Evolutionary conservation across 163 green algal genomes (phyloP), one percentile per base, ranked within the genome.

Genomic region (Chlamydomonas reinhardtii): DNA sequence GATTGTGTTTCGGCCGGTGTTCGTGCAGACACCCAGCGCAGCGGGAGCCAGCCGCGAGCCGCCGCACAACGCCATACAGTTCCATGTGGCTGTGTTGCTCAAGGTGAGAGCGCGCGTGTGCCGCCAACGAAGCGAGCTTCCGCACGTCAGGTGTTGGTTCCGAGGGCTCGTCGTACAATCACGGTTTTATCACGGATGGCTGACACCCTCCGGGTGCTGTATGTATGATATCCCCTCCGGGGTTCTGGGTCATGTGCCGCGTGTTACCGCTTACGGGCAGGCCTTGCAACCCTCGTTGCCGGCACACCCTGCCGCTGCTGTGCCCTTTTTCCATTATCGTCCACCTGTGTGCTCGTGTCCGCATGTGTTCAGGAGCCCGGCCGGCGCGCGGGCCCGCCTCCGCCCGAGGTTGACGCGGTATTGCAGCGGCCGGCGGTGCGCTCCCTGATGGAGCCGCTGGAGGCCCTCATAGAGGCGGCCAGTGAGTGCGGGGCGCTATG

Each of bases 1-100:
- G 29, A 35, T 86, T 17, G 71, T 81, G 81, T 86, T 86, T 71
- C 71, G 81, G 35, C 81, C 81, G 4, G 71, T 86, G 70, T 86
- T 86, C 59, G 81, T 74, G 27, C 59, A 74, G 35, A 66, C 81
- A 29, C 34, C 16, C 24, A 73, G 48, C 11, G 71, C 70, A 24
- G 52, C 68, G 32, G 17, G 31, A 5, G 35, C 73, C 32, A 39
- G 39, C 62, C 62, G 27, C 4, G 27, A 70, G 12, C 66, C 62
- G 59, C 22, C 24, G 0, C 59, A 66, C 35, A 84, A 69, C 65
- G 62, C 64, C 22, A 72, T 85, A 32, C 79, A 85, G 29, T 85
- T 85, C 52, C 52, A 85, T 14, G 79, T 85, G 12, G 68, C 68
- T 2, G 79, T 85, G 25, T 68, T 77, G 66, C 54, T 85, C 54